These are phyloP conservation scores for Helotiales sp. DNA, from an alignment of 2,329 filamentous ascomycete species.

Conservation along the genomic window DNA sequence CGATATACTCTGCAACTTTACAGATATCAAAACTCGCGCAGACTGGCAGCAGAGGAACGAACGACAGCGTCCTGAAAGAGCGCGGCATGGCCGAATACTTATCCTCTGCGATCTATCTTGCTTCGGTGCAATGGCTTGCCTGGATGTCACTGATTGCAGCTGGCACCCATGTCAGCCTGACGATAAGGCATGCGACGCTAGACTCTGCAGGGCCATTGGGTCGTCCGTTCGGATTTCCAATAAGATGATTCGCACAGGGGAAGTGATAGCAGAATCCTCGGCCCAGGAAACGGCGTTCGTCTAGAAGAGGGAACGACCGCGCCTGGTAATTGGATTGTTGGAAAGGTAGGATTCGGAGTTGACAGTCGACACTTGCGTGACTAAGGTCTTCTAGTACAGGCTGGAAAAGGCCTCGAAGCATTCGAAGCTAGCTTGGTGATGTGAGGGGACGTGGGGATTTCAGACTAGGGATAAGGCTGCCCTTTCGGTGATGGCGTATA, in stretches of 20 bases:
- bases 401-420: constrained; percentile 12
- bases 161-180: constrained; percentile 11
- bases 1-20: neutral
- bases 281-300: neutral
- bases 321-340: too few relatives aligned
- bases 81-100: constrained; percentile 15
- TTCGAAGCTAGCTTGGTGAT: neutral
- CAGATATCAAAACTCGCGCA: neutral
- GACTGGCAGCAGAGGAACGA: neutral
- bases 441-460: neutral
- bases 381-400: constrained; percentile 5
- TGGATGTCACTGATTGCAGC: constrained; percentile 6
- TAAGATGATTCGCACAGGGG: neutral
- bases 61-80: neutral
- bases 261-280: constrained; percentile 7
- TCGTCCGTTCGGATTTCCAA: neutral
- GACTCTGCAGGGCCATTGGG: constrained; percentile 3
- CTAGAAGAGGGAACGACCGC: too few relatives aligned
- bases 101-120: constrained; percentile 2
- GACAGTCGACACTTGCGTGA: constrained; percentile 4
- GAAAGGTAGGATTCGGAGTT: neutral
- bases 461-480: neutral
- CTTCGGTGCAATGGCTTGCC: constrained; percentile 7
- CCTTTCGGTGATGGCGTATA: neutral
- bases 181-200: constrained; percentile 18